Evolutionary conservation across 768 basidiomycete genomes (phyloP).

Genomic region (Mycena filopes): DNA sequence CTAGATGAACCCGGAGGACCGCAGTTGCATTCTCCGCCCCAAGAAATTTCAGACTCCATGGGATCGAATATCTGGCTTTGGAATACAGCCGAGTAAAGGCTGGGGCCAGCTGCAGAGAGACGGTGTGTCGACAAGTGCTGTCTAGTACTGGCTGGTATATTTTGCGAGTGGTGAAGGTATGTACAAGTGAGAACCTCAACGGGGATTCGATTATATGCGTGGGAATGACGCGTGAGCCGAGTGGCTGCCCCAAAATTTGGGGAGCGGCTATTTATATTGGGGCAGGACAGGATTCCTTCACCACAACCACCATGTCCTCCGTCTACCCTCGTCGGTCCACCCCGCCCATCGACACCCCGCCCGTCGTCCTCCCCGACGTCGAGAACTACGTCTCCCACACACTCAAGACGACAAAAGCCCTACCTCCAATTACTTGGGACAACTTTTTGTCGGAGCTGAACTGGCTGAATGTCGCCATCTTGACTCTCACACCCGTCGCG

Average conservation of each 20-base stretch:
- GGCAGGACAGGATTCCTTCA: neutral
- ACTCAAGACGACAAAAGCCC: constrained; percentile 72
- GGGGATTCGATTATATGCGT: no score
- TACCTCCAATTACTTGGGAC: constrained; percentile 74
- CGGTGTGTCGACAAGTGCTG: no score
- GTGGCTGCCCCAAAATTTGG: no score
- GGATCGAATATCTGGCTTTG: no score
- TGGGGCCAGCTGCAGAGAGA: no score
- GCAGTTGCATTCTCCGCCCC: no score
- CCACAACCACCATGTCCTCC: constrained; percentile 41
- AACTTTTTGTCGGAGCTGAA: constrained; percentile 75
- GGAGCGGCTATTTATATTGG: constrained; percentile 1
- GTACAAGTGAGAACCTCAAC: no score
- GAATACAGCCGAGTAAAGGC: no score
- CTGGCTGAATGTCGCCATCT: constrained; percentile 81
- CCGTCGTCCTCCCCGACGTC: constrained; percentile 37
- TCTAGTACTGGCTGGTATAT: no score
- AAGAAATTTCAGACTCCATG: no score
- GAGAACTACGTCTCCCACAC: constrained; percentile 87
- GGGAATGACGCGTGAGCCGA: neutral
- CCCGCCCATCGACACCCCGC: constrained; percentile 20
- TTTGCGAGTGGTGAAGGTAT: no score
- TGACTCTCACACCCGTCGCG: constrained; percentile 79
- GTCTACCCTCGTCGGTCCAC: constrained; percentile 40
- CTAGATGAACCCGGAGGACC: no score